Evolutionary conservation across 2,329 filamentous ascomycete species (phyloP).

Genomic region (Colletotrichum cereale): DNA sequence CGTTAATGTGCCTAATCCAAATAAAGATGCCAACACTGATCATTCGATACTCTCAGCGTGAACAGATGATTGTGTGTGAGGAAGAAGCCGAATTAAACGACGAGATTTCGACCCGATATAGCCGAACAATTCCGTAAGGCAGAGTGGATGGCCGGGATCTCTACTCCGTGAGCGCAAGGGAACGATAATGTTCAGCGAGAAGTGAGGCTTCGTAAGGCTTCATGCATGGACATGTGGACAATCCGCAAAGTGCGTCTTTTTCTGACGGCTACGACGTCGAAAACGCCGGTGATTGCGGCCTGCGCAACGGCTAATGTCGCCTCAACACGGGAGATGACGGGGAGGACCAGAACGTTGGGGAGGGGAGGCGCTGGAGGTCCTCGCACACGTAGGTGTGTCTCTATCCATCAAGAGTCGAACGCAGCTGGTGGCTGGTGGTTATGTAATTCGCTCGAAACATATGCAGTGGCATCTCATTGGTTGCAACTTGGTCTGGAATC

Average conservation of each 20-base stretch:
- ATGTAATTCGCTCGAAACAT: not conserved
- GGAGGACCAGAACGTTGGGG: constrained; percentile 21
- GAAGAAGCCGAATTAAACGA: not conserved
- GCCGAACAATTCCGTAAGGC: not conserved
- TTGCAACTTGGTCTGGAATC: not conserved
- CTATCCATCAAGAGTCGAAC: not conserved
- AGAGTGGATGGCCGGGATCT: not conserved
- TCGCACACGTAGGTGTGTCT: not conserved
- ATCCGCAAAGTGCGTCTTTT: not conserved
- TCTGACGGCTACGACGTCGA: not conserved
- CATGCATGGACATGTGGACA: not conserved
- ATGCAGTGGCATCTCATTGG: not conserved
- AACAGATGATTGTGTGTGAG: not conserved
- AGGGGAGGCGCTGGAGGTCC: not conserved
- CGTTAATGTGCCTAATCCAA: not conserved
- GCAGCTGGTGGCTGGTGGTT: not conserved
- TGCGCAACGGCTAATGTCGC: constrained; percentile 37
- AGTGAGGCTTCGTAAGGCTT: not conserved
- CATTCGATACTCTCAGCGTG: not conserved
- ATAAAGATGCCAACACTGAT: not conserved
- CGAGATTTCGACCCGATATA: not conserved
- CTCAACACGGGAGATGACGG: constrained; percentile 41
- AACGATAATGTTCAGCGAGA: not conserved
- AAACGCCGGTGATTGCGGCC: not conserved
- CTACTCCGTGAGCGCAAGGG: not conserved